phyloP scores from a whole-genome alignment of 2,329 filamentous ascomycete species.

The Aspergillus sp. region DNA sequence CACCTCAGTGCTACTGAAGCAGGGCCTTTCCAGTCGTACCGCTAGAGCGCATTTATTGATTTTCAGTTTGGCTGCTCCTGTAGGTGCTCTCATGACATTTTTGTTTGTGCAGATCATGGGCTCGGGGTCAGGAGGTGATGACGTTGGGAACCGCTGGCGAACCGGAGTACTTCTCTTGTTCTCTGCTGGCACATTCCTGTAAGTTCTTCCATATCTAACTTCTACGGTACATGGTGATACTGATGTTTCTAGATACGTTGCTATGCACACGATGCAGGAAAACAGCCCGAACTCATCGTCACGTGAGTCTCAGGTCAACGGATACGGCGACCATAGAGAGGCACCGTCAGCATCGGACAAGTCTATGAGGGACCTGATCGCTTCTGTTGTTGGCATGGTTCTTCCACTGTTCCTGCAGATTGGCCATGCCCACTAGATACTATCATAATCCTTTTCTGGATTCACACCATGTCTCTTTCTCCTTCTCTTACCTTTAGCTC shows the following conservation, averaged over 20 bases:
- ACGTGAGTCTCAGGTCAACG: constrained; percentile 41
- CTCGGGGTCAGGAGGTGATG: constrained; percentile 53
- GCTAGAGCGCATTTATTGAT: constrained; percentile 82
- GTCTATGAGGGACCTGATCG: constrained; percentile 48
- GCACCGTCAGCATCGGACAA: constrained; percentile 37
- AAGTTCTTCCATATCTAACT: constrained; percentile 44
- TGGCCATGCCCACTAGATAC: constrained; percentile 46
- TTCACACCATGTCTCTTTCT: background rate
- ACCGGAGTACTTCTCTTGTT: constrained; percentile 94
- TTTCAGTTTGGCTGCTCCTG: constrained; percentile 87
- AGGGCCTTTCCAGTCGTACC: constrained; percentile 83
- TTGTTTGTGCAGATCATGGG: constrained; percentile 71
- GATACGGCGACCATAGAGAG: constrained; percentile 45
- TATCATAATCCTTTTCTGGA: background rate
- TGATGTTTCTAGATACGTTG: constrained; percentile 70
- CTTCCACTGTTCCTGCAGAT: constrained; percentile 50
- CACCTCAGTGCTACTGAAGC: constrained; percentile 84
- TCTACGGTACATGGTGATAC: constrained; percentile 11
- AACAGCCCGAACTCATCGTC: constrained; percentile 37
- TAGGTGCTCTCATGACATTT: constrained; percentile 83
- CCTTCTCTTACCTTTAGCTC: background rate
- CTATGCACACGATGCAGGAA: constrained; percentile 98
- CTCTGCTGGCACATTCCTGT: constrained; percentile 94
- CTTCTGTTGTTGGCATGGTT: constrained; percentile 51
- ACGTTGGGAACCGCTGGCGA: constrained; percentile 73